Evolutionary conservation across 2,329 filamentous ascomycete species (phyloP).

Genomic region (Triangularia verruculosa): DNA sequence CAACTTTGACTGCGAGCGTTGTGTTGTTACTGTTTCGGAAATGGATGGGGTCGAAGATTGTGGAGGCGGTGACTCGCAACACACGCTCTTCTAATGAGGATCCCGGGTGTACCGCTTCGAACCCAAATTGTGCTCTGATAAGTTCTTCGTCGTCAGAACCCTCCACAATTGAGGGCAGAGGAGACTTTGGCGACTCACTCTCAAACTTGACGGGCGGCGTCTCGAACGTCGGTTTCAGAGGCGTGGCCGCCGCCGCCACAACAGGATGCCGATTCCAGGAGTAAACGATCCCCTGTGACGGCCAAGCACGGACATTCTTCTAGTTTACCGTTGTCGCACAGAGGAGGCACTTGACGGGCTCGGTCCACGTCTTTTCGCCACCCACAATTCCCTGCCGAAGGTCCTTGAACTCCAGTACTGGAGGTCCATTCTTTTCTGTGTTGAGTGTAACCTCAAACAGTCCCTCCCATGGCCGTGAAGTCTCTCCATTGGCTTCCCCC

Average conservation of each 20-base stretch:
- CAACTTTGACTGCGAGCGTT: neutral
- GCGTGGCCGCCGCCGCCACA: neutral
- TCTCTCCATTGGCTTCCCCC: conserved; percentile 31
- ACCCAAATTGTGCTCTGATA: neutral
- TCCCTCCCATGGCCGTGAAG: conserved; percentile 47
- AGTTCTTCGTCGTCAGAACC: neutral
- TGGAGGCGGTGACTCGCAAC: too few species aligned
- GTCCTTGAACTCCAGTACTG: conserved; percentile 51
- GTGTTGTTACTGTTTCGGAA: neutral
- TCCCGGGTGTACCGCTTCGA: neutral
- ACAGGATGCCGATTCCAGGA: neutral
- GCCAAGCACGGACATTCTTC: neutral
- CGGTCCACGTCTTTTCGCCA: conserved; percentile 53
- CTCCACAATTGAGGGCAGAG: neutral
- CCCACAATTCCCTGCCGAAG: conserved; percentile 46
- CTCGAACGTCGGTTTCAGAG: neutral
- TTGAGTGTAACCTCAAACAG: conserved; percentile 50
- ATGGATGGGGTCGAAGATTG: neutral
- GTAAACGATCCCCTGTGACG: neutral
- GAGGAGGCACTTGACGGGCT: conserved; percentile 49
- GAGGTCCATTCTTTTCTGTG: conserved; percentile 43
- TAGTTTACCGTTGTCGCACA: conserved; percentile 49
- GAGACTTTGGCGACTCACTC: neutral
- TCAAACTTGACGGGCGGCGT: neutral
- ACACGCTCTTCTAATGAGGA: neutral